Evolutionary conservation across 345 rosid species (phyloP), one percentile per base, ranked within the genome.

Genomic region (Psidium guajava): DNA sequence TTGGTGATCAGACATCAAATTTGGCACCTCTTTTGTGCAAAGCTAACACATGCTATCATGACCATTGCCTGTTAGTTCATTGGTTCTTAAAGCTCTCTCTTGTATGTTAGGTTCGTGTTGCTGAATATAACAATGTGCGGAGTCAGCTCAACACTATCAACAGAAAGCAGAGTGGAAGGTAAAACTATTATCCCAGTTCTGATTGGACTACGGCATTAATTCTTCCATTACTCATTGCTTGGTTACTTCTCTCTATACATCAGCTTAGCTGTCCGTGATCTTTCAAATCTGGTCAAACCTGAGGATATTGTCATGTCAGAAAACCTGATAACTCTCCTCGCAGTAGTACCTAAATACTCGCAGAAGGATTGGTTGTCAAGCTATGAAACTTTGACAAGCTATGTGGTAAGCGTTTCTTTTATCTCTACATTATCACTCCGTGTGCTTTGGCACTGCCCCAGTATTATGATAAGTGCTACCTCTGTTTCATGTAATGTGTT

Each of bases 191-290:
- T 49, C 52, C 85, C 27, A 1, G 27, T 82, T 82, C 50, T 51
- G 11, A 69, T 36, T 69, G 80, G 42, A 44, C 47, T 32, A 36
- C 4, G 82, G 54, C 44, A n/a, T 15, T 11, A 15, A 16, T 49
- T 16, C 50, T 84, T 25, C 53, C 18, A 51, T 52, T 82, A 11
- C 54, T 61, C 28, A 51, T 53, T 56, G 49, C 24, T 53, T 22
- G 32, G 27, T 82, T 16, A 57, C 59, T 82, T 27, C 57, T 51
- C 57, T 53, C 44, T 82, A 53, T 32, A 27, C 24, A 88, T 87
- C 97, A 98, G 99, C 93, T 94, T 98, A 91, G 99, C 99, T 88
- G 99, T 98, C 87, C 97, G 99, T 89, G 99, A 98, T 92, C 95
- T 96, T 82, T 96, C 99, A 69, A 92, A 87, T 92, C 88, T 96